Percentiles rank a stretch among this genome's conserved stretches.
Conservation (phyloP, 1,284 basidiomycete species). For the Sphaerobolus stellatus region DNA sequence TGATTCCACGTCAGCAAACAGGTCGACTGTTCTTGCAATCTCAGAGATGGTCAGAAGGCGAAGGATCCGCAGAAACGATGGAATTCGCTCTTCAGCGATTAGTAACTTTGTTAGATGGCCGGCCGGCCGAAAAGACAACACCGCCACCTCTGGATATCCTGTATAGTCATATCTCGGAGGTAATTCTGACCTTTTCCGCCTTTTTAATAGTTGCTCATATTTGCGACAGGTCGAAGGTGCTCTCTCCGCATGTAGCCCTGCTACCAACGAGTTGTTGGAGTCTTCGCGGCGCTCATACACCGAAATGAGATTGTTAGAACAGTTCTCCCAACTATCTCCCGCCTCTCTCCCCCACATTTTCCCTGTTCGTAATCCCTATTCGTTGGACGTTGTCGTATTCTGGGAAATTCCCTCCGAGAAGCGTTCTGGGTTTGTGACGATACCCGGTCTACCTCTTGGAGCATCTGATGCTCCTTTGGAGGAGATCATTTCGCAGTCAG, state of each 20-base stretch:
- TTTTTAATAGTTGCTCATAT: conserved; percentile 3
- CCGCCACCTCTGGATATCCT: conserved; percentile 59
- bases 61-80: conserved; percentile 40
- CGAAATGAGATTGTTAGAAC: conserved; percentile 16
- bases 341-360: conserved; percentile 60
- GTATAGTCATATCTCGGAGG: conserved; percentile 51
- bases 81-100: conserved; percentile 56
- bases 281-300: background rate
- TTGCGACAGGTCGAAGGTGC: background rate
- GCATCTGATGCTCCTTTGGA: conserved; percentile 64
- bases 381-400: conserved; percentile 71
- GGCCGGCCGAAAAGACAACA: conserved; percentile 36
- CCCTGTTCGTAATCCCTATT: conserved; percentile 72
- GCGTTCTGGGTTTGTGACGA: conserved; percentile 59
- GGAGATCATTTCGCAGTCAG: conserved; percentile 54
- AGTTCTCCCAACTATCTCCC: conserved; percentile 65
- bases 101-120: conserved; percentile 52
- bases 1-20: conserved; percentile 52
- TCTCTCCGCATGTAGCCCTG: background rate
- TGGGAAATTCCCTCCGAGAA: conserved; percentile 65
- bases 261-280: conserved; percentile 3
- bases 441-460: conserved; percentile 63
- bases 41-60: conserved; percentile 38
- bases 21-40: conserved; percentile 46
- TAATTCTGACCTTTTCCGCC: conserved; percentile 25